Conservation (phyloP, 2,329 filamentous ascomycete genomes). For the Penicillium carneum region DNA sequence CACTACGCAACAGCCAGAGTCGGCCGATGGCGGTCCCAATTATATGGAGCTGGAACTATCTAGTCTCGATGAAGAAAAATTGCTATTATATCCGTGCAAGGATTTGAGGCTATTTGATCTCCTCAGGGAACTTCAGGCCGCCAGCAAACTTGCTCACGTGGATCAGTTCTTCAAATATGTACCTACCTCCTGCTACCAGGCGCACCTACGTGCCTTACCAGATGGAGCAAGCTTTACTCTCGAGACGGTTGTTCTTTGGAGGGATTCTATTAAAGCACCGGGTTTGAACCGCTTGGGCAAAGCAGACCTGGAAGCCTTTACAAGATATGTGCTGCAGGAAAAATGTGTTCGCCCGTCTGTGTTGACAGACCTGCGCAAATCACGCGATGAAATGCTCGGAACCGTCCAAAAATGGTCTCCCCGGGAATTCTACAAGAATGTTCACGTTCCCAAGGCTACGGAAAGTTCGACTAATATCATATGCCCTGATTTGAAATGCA, state of each 20-base stretch:
- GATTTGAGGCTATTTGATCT: slow-evolving; percentile 30
- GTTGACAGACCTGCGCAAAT: not conserved
- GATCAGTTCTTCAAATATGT: slow-evolving; percentile 37
- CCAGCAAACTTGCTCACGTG: slow-evolving; percentile 31
- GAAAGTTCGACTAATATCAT: slow-evolving; percentile 45
- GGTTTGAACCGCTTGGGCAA: slow-evolving; percentile 30
- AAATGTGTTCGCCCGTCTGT: slow-evolving; percentile 17
- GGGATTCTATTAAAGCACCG: slow-evolving; percentile 42
- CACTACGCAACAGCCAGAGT: not conserved
- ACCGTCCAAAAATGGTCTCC: slow-evolving; percentile 39
- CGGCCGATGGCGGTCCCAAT: slow-evolving; percentile 20
- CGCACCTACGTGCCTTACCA: slow-evolving; percentile 29
- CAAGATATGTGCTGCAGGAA: slow-evolving; percentile 41
- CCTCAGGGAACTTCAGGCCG: slow-evolving; percentile 36
- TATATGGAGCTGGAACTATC: slow-evolving; percentile 33
- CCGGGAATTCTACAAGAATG: slow-evolving; percentile 57
- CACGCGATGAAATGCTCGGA: slow-evolving; percentile 27
- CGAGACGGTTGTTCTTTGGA: slow-evolving; percentile 47
- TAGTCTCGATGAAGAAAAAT: slow-evolving; percentile 23
- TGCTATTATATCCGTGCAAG: slow-evolving; percentile 32
- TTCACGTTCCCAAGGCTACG: slow-evolving; percentile 53
- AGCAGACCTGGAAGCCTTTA: slow-evolving; percentile 35
- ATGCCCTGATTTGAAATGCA: slow-evolving; percentile 46
- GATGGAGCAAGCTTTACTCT: slow-evolving; percentile 38
- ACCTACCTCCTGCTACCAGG: slow-evolving; percentile 44